These are phyloP conservation scores for Volvox carteri DNA, from an alignment of 163 green algal species.

Conservation along the genomic window DNA sequence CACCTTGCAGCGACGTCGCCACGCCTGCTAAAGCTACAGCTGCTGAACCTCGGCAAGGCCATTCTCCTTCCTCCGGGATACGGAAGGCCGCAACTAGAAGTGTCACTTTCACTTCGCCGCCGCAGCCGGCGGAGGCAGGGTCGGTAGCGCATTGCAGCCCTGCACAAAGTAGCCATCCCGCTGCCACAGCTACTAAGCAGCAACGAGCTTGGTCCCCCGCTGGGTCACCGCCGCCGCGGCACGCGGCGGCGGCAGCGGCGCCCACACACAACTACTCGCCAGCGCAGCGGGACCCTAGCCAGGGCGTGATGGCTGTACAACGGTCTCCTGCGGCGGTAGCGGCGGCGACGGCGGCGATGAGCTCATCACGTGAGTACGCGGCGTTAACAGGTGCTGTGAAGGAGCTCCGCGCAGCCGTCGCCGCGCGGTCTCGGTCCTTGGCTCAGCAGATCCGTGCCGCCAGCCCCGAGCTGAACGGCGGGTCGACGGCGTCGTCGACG, in stretches of 20 bases:
- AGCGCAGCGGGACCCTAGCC: no score
- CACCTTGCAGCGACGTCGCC: background rate
- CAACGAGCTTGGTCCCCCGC: background rate
- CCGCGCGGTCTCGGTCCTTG: background rate
- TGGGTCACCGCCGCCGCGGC: background rate
- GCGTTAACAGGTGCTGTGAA: background rate
- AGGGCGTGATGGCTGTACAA: no score
- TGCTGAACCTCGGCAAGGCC: no score
- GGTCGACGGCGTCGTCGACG: background rate
- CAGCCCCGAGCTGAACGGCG: background rate
- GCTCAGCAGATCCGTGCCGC: background rate
- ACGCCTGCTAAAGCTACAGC: background rate
- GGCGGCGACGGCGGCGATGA: background rate
- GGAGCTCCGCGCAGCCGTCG: slow-evolving; percentile 18
- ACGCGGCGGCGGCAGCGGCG: background rate
- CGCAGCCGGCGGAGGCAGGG: no score
- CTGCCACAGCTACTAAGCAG: background rate
- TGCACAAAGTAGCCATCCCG: background rate
- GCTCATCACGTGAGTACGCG: background rate
- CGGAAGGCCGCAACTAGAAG: background rate
- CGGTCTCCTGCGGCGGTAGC: background rate
- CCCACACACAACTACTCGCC: background rate
- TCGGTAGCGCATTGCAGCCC: background rate
- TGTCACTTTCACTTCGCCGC: background rate
- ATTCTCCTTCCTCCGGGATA: background rate